These are phyloP conservation scores for Fusarium subtropicale DNA, from an alignment of 2,329 filamentous ascomycete genomes.

Conservation along the genomic window DNA sequence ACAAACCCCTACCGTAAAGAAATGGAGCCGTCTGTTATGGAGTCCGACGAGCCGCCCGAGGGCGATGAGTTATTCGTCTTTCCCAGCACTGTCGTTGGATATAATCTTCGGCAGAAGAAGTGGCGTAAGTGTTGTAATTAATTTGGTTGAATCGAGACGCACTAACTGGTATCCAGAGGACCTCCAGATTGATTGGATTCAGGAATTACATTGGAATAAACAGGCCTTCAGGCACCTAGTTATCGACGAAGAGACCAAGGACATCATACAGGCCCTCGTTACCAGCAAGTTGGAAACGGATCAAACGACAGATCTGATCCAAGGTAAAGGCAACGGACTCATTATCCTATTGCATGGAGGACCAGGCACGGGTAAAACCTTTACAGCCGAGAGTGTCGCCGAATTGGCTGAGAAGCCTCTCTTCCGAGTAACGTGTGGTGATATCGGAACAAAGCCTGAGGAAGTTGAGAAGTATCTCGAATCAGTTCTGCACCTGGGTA, in stretches of 20 bases:
- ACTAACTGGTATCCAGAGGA: not conserved
- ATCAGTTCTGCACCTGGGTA: conserved; percentile 33
- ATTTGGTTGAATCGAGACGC: accelerated
- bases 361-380: conserved; percentile 51
- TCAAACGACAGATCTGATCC: conserved; percentile 48
- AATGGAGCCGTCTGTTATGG: not conserved
- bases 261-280: conserved; percentile 18
- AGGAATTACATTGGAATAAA: conserved; percentile 27
- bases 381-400: conserved; percentile 45
- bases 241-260: conserved; percentile 17
- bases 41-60: not conserved
- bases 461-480: conserved; percentile 40
- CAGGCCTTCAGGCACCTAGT: conserved; percentile 27
- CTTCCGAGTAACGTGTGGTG: not conserved
- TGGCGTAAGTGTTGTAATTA: not conserved
- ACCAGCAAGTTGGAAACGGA: not conserved
- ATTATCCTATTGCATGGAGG: conserved; percentile 51
- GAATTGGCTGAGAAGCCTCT: conserved; percentile 42
- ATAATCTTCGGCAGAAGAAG: conserved; percentile 3
- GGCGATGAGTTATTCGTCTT: not conserved
- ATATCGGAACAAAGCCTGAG: conserved; percentile 26
- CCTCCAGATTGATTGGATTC: conserved; percentile 13
- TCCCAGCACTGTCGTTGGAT: not conserved
- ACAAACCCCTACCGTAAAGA: not conserved
- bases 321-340: conserved; percentile 47